Base-by-base conservation (phyloP, 768 basidiomycete genomes). In the Chalciporus pseudorubinellus region DNA sequence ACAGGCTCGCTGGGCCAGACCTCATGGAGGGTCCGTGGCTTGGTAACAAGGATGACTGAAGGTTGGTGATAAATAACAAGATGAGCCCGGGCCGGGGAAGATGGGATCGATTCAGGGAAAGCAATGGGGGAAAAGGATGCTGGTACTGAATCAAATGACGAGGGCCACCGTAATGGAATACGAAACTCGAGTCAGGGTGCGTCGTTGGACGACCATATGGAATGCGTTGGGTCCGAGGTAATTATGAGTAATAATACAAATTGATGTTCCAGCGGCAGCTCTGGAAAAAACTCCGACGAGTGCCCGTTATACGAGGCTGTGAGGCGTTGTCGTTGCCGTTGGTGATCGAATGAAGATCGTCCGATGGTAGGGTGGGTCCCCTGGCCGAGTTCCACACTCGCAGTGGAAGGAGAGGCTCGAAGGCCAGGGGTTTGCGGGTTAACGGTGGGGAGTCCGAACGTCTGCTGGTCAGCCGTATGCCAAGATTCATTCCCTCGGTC, bases 191-290 rank as follows among this genome's bases (percentile, higher is more conserved):
- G 54, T 48, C 57, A 55, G 44, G 43, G 48, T 47, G 52, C 46
- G 56, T 61, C 58, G 51, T 55, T 59, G 63, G 44, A 56, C 46
- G 56, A 58, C 64, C 58, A 46, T 46, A 51, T 19, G 50, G 47
- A 56, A 49, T 47, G 47, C 46, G 49, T 44, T 61, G 42, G 53
- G 56, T 66, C 66, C 50, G 51, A 64, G 62, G 55, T 52, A 53
- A 49, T 69, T 66, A 67, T 67, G 67, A 69, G 65, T 67, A 69
- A 69, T 69, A 59, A 66, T 66, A 66, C 65, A 66, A 66, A 55
- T 52, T 36, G 43, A 48, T 22, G 29, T 31, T 41, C 34, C 48
- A 51, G 47, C 22, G 46, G 39, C 34, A n/a, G 50, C 43, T 53
- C 50, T 48, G 53, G n/a, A 40, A 48, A 43, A 33, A 49, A 46